Evolutionary conservation across 495 filamentous ascomycete genomes (phyloP).

Genomic region (Tetracladium setigerum): DNA sequence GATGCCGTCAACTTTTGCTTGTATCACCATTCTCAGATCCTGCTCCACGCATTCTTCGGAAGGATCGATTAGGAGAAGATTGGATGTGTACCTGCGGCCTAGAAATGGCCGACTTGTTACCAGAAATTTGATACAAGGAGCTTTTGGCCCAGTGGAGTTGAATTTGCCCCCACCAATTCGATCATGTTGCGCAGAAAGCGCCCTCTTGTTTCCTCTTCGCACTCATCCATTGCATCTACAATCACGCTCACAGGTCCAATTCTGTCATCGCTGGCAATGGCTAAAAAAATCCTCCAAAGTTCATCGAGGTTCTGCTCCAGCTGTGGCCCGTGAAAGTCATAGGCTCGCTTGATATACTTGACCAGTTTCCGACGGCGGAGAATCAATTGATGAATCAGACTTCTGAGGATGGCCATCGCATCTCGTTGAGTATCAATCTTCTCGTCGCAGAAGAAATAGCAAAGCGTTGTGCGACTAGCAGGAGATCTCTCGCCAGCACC

Average conservation of each 20-base stretch:
- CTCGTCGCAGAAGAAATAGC: conserved; percentile 22
- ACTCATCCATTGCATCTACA: conserved; percentile 25
- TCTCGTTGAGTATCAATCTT: conserved; percentile 20
- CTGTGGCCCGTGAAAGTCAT: conserved; percentile 14
- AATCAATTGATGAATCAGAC: conserved; percentile 20
- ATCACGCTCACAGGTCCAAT: conserved; percentile 14
- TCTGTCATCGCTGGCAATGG: conserved; percentile 16
- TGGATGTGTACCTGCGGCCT: conserved; percentile 1
- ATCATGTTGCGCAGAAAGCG: conserved; percentile 9
- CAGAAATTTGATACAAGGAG: conserved; percentile 17
- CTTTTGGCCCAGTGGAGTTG: not conserved
- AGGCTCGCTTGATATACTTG: conserved; percentile 16
- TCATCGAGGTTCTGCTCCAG: conserved; percentile 14
- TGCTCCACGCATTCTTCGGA: not conserved
- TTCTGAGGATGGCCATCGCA: conserved; percentile 14
- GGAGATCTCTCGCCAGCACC: not conserved
- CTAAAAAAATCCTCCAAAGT: conserved; percentile 19
- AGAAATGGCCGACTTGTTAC: conserved; percentile 19
- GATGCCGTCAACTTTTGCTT: conserved; percentile 8
- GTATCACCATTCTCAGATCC: conserved; percentile 10
- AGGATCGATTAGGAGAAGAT: conserved; percentile 14
- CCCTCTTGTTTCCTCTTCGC: conserved; percentile 14
- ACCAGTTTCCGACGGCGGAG: conserved; percentile 4
- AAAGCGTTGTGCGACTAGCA: conserved; percentile 7
- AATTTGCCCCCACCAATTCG: not conserved